Base-by-base conservation (phyloP, 129 eudicot species). In the Lactuca saligna region DNA sequence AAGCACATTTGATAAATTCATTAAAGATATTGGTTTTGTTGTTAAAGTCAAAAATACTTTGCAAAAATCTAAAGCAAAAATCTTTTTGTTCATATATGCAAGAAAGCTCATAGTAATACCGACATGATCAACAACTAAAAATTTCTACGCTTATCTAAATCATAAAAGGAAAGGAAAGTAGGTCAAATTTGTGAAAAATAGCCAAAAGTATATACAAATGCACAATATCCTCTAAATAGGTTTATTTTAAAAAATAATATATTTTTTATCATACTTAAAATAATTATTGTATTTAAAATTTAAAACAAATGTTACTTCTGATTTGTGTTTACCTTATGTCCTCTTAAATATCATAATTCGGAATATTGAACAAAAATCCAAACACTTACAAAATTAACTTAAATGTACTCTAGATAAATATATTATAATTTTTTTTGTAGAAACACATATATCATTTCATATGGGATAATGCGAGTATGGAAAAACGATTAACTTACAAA, bases 91-190 rank as follows among this genome's bases (percentile, higher is more conserved):
- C 51, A 46, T 12, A 46, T 46, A 41, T 35, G 17, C 65, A 61
- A 61, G 48, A 61, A 61, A 61, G 65, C 48, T 13, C 65, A 34
- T 35, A 61, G 35, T 13, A 8, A 61, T 31, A 61, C 65, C 29
- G 51, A 46, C 51, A 46, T 11, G 15, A 46, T 12, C 3, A 6
- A 10, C 51, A 10, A 46, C 5, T 10, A 46, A 11, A 46, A 12
- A 2, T 39, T 39, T 7, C 44, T 39, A 39, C 44, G 7, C 44
- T 25, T 2, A 25, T 25, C 29, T 25, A 25, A 25, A 25, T 25
- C 29, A 25, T 25, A 39, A 39, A 39, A 1, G 6, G 7, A 6
- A 39, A 39, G 9, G 9, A 39, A 39, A 39, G 7, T 6, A 39
- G 11, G 44, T 39, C 44, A 39, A 6, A 5, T 39, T 39, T 39